Evolutionary conservation across 257 asterid genomes (phyloP).

Genomic region (Ilex aquifolium): DNA sequence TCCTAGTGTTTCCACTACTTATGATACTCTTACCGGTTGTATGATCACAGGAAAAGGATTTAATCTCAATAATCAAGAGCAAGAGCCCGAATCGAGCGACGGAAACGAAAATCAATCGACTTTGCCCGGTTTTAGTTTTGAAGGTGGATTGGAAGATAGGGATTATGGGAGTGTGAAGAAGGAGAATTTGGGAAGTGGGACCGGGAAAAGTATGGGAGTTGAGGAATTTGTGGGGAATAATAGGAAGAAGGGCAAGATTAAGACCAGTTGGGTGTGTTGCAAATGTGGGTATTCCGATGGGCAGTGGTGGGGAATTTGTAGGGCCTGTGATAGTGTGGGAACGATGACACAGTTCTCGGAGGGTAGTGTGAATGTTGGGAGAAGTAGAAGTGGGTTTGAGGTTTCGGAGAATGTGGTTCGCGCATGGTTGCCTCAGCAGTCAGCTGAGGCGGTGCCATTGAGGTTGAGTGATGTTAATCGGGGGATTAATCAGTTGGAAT

Average conservation of each 20-base stretch:
- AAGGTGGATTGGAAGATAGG: conserved; percentile 23
- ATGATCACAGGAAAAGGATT: conserved; percentile 31
- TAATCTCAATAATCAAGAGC: conserved; percentile 8
- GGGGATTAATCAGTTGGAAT: conserved; percentile 39
- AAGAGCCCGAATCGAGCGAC: conserved; percentile 12
- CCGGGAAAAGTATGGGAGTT: not conserved
- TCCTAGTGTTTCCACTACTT: conserved; percentile 34
- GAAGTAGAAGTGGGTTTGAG: conserved; percentile 38
- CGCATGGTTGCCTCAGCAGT: conserved; percentile 59
- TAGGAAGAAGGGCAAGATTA: conserved; percentile 58
- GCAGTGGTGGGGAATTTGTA: conserved; percentile 98
- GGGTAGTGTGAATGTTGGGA: conserved; percentile 21
- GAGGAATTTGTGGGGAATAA: conserved; percentile 27
- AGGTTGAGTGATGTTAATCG: conserved; percentile 58
- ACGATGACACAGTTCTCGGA: conserved; percentile 58
- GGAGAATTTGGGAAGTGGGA: conserved; percentile 10
- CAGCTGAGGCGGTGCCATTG: conserved; percentile 35
- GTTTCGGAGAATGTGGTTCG: conserved; percentile 45
- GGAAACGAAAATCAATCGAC: conserved; percentile 11
- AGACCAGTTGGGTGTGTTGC: conserved; percentile 62
- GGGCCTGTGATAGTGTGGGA: conserved; percentile 51
- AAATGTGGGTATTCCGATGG: conserved; percentile 75
- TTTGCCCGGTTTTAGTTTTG: conserved; percentile 19
- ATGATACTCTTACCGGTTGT: conserved; percentile 51
- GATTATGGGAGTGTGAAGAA: conserved; percentile 41